Conservation (phyloP, 2,329 filamentous ascomycete genomes). For the Diaporthe humulicola region DNA sequence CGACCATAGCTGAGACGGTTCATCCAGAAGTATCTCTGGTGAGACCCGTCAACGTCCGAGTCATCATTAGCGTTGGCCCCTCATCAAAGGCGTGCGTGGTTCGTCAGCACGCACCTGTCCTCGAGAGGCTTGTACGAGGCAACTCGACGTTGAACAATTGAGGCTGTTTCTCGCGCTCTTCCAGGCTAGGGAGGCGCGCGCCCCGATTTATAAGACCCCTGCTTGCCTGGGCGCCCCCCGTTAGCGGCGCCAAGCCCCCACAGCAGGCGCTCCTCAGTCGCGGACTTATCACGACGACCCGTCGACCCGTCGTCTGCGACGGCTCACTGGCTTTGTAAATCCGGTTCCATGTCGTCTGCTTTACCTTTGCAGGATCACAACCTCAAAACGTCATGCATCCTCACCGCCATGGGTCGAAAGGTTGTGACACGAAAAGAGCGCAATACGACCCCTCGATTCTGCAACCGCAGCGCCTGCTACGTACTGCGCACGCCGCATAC, state of each 20-base stretch:
- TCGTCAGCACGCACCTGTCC: not conserved
- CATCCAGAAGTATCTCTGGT: slow-evolving; percentile 4
- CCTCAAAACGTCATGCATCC: not conserved
- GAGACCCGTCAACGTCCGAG: not conserved
- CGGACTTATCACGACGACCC: slow-evolving; percentile 16
- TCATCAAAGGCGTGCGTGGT: slow-evolving; percentile 16
- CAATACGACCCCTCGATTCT: not conserved
- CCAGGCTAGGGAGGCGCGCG: slow-evolving; percentile 26
- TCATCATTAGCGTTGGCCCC: slow-evolving; percentile 10
- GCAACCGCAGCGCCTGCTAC: slow-evolving; percentile 1
- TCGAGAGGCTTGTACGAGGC: not conserved
- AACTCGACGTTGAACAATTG: not conserved
- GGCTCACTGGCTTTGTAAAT: slow-evolving; percentile 17
- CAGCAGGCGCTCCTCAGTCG: slow-evolving; percentile 2
- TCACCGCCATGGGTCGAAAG: not conserved
- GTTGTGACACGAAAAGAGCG: not conserved
- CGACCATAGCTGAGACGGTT: too few species aligned
- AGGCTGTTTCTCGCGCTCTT: slow-evolving; percentile 3
- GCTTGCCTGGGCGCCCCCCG: not conserved
- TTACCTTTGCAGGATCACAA: not conserved
- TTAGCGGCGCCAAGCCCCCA: slow-evolving; percentile 24
- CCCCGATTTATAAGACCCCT: slow-evolving; percentile 22
- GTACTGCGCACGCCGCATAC: not conserved
- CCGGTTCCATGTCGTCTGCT: not conserved
- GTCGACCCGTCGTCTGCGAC: too few species aligned